Evolutionary conservation across 768 basidiomycete genomes (phyloP).

Genomic region (Tulasnella sp.): DNA sequence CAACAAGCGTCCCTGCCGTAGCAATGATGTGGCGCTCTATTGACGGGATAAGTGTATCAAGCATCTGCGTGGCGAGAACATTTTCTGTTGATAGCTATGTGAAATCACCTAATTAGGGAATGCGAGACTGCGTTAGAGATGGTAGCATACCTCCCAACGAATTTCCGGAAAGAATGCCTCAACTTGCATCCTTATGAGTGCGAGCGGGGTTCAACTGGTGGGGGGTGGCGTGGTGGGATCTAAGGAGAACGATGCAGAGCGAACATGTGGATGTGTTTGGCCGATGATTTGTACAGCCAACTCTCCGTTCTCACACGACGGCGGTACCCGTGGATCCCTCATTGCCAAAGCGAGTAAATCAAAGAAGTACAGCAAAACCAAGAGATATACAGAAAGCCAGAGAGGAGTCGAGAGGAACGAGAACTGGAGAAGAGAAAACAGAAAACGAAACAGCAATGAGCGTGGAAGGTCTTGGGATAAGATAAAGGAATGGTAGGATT

Average conservation of each 20-base stretch:
- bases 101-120: not conserved
- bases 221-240: not conserved
- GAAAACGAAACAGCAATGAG: not conserved
- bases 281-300: not conserved
- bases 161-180: not conserved
- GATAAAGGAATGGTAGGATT: not conserved
- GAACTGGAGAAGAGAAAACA: not conserved
- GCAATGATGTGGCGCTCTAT: not conserved
- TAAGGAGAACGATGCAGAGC: not conserved
- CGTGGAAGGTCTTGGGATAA: not conserved
- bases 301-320: not conserved
- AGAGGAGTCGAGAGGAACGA: not conserved
- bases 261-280: not conserved
- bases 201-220: not conserved
- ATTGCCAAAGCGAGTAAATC: not conserved
- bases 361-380: not conserved
- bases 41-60: not conserved
- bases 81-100: not conserved
- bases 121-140: too few species aligned
- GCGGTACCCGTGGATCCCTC: not conserved
- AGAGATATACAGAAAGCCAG: not conserved
- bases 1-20: not conserved
- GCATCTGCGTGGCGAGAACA: not conserved
- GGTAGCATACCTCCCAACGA: not conserved
- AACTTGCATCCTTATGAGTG: not conserved